Conservation (phyloP, 176 grass and related monocot genomes). For the Aegilops umbellulata region DNA sequence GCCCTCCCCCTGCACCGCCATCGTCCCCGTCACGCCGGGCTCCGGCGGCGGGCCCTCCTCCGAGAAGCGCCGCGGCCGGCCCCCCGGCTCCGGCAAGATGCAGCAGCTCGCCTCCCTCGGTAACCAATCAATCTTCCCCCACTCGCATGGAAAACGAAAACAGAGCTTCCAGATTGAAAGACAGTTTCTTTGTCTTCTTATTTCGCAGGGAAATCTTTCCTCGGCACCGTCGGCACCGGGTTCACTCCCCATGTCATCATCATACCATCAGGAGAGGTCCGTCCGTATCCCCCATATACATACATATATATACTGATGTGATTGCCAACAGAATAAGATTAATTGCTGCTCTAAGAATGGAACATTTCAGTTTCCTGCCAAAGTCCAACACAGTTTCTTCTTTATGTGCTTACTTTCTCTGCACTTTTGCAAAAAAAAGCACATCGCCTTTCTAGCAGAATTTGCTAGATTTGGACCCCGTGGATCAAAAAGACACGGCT, state of each 20-base stretch:
- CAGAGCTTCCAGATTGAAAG: too few species aligned
- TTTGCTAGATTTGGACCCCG: too few species aligned
- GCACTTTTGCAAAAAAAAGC: background rate
- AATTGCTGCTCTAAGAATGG: background rate
- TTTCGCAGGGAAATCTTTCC: constrained; percentile 51
- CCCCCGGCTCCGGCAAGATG: constrained; percentile 51
- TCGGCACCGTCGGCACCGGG: constrained; percentile 55
- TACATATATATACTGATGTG: too few species aligned
- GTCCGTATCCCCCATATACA: background rate
- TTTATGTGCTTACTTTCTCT: background rate
- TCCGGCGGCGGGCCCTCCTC: background rate
- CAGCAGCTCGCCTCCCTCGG: constrained; percentile 56
- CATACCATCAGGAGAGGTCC: constrained; percentile 48
- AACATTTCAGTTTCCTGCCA: background rate
- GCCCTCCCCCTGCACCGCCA: background rate
- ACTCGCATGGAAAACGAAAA: too few species aligned
- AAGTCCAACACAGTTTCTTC: background rate
- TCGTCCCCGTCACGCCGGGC: background rate
- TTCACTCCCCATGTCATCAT: constrained; percentile 67
- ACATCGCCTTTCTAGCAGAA: background rate
- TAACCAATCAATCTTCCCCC: background rate
- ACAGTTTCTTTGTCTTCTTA: background rate
- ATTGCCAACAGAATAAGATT: background rate
- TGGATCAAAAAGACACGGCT: too few species aligned
- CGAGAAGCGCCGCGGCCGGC: constrained; percentile 49